A percentile compares a stretch with the other conserved stretches of the same genome.
These are phyloP conservation scores for Cadophora sp. DNA, from an alignment of 2,329 filamentous ascomycete genomes.

Conservation along the genomic window DNA sequence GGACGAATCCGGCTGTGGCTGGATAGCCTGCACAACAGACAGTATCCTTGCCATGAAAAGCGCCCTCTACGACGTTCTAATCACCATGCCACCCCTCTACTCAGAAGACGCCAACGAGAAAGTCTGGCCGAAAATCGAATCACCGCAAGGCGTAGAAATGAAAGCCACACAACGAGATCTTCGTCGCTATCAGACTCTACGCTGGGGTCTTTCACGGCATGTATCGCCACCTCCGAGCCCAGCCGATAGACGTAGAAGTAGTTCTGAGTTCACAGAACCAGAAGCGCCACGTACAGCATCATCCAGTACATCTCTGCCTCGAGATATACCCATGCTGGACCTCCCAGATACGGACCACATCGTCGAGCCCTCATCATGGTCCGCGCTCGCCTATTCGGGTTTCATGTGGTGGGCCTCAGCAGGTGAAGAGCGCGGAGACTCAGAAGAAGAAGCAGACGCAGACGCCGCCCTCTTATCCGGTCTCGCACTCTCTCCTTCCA, in stretches of 20 bases:
- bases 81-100: conserved; percentile 76
- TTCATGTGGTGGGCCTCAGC: conserved; percentile 94
- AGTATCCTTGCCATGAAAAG: conserved; percentile 88
- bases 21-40: conserved; percentile 96
- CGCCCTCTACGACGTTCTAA: conserved; percentile 86
- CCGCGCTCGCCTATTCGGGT: conserved; percentile 77
- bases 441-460: conserved; percentile 64
- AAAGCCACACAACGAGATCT: conserved; percentile 92
- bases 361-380: conserved; percentile 71
- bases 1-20: conserved; percentile 66
- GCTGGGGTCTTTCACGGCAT: conserved; percentile 62
- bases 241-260: conserved; percentile 10
- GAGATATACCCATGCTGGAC: conserved; percentile 50
- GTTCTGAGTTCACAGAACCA: conserved; percentile 11
- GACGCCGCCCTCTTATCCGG: conserved; percentile 64
- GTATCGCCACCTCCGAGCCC: conserved; percentile 31
- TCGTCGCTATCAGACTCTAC: conserved; percentile 76
- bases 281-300: conserved; percentile 38
- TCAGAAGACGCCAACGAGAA: conserved; percentile 63
- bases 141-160: conserved; percentile 66
- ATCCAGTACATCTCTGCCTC: conserved; percentile 38
- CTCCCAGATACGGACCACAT: conserved; percentile 59
- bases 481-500: conserved; percentile 47
- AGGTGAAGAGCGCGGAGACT: conserved; percentile 71
- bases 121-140: conserved; percentile 79